Base-by-base conservation (phyloP, 257 asterid species). In the Jaltomata sinuosa region DNA sequence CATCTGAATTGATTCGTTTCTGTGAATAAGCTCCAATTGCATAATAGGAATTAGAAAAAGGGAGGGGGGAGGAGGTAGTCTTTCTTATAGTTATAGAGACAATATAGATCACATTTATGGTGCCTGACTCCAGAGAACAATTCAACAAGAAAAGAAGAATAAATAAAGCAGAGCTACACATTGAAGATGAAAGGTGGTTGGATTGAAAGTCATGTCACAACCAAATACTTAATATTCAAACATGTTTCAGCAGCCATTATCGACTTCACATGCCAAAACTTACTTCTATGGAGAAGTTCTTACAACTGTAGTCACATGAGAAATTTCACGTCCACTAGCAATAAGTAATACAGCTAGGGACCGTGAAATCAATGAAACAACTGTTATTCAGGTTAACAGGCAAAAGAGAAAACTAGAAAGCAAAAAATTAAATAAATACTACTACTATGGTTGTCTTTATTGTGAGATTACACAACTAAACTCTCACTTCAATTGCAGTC, bases 401-500 rank as follows among this genome's bases (percentile, higher is more conserved):
- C 29, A 77, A 27, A 50, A 4, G 18, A 77, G 4, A 62, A 49
- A 49, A 77, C 62, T 15, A 49, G 45, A 25, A 77, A 76, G 40
- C 16, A 76, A 76, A 25, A 47, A 16, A 3, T 9, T 68, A 16
- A 7, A 45, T 47, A 74, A 74, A 54, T 77, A 49, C 27, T 47
- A 74, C 22, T 25, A 27, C 42, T 47, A 9, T 47, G 61, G 61
- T 27, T 3, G 18, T 76, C 42, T 77, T 50, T 29, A 77, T 49
- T 77, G 64, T 18, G 82, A 77, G 11, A 49, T 77, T 27, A 77
- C 64, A 49, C 29, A 71, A 27, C 85, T 89, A 90, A 79, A 94
- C 95, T 89, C 90, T 84, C 29, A 95, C 98, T 67, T 92, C 98
- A 40, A 93, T 88, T 47, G 97, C 90, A 67, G 88, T 42, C 85